Base-by-base conservation (phyloP, 495 filamentous ascomycete species). In the Baudoinia panamericana region DNA sequence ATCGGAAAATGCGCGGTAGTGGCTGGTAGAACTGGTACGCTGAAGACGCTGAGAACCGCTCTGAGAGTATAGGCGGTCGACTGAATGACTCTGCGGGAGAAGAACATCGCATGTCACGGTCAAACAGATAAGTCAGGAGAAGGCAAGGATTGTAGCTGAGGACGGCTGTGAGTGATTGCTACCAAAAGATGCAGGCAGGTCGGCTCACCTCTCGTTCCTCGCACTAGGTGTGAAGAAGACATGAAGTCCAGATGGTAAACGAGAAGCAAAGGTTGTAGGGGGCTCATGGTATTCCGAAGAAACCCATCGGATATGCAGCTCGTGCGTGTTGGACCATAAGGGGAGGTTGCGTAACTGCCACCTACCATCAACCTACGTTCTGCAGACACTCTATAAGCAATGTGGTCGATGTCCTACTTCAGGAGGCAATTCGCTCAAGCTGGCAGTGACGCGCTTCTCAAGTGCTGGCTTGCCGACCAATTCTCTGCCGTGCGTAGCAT, bases 241-340 rank as follows among this genome's bases (percentile, higher is more conserved):
- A 68, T 95, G 86, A 8, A 96, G 64, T 17, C 90, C 90, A 2
- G 86, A 76, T 5, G 81, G 72, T 23, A 86, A 59, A 44, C 78
- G 71, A 36, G 85, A 79, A 21, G 70, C 59, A 53, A 88, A 81
- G 19, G 90, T 88, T 31, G 76, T 61, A 21, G 77, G 50, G 1
- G 71, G 55, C 23, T 68, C 57, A 51, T 78, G 83, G 2, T 68
- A 47, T 5, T 44, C 47, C 4, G 70, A 60, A 17, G 71, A 75
- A 12, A 76, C 71, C 82, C 85, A 95, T 55, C 83, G 70, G 38
- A 96, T 66, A 58, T 87, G 82, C 23, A 94, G 61, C 55, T 84
- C 80, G 48, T 80, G 76, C 29, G 67, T 70, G 48, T 71, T 64
- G 17, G 70, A 62, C n/a, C n/a, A n/a, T n/a, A n/a, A n/a, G n/a